These are phyloP conservation scores for Phylloporus arenicola DNA, from an alignment of 768 basidiomycete species.

Conservation along the genomic window DNA sequence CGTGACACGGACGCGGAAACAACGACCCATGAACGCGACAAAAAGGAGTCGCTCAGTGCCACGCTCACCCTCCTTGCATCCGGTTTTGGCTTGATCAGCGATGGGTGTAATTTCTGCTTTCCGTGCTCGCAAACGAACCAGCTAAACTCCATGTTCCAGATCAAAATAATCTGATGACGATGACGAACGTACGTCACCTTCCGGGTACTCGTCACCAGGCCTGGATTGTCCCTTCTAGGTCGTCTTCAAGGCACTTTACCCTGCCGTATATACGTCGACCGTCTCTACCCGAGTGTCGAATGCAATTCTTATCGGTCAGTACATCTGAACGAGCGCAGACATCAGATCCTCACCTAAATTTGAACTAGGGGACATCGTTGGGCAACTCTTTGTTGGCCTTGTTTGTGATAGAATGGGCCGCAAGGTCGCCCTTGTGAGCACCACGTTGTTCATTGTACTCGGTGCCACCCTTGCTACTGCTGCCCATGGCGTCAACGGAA, in stretches of 20 bases:
- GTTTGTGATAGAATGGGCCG: constrained; percentile 67
- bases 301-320: constrained; percentile 59
- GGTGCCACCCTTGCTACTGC: constrained; percentile 67
- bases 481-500: constrained; percentile 56
- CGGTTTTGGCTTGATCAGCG: constrained; percentile 60
- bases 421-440: constrained; percentile 63
- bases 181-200: constrained; percentile 46
- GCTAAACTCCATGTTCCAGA: constrained; percentile 32
- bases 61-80: constrained; percentile 60
- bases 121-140: neutral
- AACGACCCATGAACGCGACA: constrained; percentile 7
- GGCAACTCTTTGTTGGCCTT: constrained; percentile 57
- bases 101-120: constrained; percentile 42
- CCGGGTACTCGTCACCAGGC: neutral
- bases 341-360: neutral
- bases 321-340: neutral
- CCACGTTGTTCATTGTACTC: constrained; percentile 62
- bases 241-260: constrained; percentile 59
- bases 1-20: constrained; percentile 16
- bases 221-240: constrained; percentile 37
- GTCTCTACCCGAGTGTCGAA: constrained; percentile 70
- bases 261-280: constrained; percentile 49
- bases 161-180: constrained; percentile 66
- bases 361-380: constrained; percentile 50
- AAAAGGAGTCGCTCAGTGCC: constrained; percentile 46